Evolutionary conservation across 2,329 filamentous ascomycete species (phyloP).

Genomic region (Dichotomopilus funicola): DNA sequence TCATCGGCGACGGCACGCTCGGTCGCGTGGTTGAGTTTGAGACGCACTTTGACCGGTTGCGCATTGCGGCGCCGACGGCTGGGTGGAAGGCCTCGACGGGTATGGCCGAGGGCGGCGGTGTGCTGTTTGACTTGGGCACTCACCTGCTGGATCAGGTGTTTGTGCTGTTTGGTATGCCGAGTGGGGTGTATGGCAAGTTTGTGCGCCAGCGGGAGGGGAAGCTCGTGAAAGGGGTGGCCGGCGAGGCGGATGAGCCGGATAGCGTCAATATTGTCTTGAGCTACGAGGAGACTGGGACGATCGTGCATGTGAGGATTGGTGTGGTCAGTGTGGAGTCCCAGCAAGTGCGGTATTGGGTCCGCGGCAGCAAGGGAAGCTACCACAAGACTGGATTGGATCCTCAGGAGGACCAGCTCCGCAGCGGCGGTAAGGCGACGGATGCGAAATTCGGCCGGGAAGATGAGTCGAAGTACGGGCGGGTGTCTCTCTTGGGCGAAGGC

Average conservation of each 20-base stretch:
- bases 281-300: slow-evolving; percentile 52
- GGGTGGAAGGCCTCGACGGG: slow-evolving; percentile 61
- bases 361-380: slow-evolving; percentile 67
- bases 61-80: slow-evolving; percentile 46
- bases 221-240: slow-evolving; percentile 24
- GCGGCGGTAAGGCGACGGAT: slow-evolving; percentile 55
- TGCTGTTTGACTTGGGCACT: slow-evolving; percentile 67
- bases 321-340: slow-evolving; percentile 61
- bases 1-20: slow-evolving; percentile 53
- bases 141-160: slow-evolving; percentile 73
- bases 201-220: slow-evolving; percentile 54
- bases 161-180: slow-evolving; percentile 62
- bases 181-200: slow-evolving; percentile 60
- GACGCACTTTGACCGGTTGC: slow-evolving; percentile 73
- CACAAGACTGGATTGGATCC: slow-evolving; percentile 65
- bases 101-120: slow-evolving; percentile 57
- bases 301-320: slow-evolving; percentile 64
- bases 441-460: slow-evolving; percentile 59
- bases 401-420: slow-evolving; percentile 68
- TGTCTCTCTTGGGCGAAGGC: slow-evolving; percentile 49
- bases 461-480: slow-evolving; percentile 48
- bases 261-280: slow-evolving; percentile 58
- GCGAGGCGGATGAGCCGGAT: slow-evolving; percentile 47
- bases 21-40: slow-evolving; percentile 73
- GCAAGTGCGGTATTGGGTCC: slow-evolving; percentile 71